Evolutionary conservation across 768 basidiomycete genomes (phyloP), one percentile per base, ranked within the genome.

Genomic region (Termitomyces sp.): DNA sequence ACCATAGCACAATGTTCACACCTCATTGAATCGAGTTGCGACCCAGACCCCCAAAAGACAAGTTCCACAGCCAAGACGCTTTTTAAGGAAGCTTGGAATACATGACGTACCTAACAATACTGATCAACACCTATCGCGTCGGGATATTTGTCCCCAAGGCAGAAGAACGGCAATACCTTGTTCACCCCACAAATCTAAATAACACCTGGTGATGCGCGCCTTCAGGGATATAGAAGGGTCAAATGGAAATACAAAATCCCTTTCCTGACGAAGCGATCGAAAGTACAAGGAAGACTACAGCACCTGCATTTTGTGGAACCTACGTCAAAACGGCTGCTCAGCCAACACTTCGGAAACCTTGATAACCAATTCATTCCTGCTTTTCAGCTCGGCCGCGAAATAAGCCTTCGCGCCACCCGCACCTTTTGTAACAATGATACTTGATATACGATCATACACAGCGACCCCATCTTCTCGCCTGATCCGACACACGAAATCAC

Each of bases 341-440:
- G 81, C 82, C 52, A 83, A 63, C 2, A 78, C 70, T 47, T 84
- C 79, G 2, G 74, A 73, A 7, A 76, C 64, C 58, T 82, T 81
- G 24, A 85, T 72, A 2, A 79, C 68, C 46, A 84, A 57, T 60
- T 77, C 75, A 45, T 81, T 69, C 45, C 69, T 66, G 44, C 67
- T 74, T 61, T 67, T 74, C 63, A 84, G 56, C 60, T 81, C 78
- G 0, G 81, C 81, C 11, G 74, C 69, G 50, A 84, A 82, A 62
- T 84, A 83, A 0, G 76, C 83, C 62, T 82, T 83, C 42, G 53
- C 47, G 1, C 58, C 61, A n/a, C 60, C 61, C 9, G 51, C 55
- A 37, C 63, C 62, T 42, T 74, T 71, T n/a, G 60, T 61, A 48
- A 64, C 68, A 22, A 85, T 68, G 6, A 70, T 64, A n/a, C 69